These are phyloP conservation scores for Dimocarpus longan DNA, from an alignment of 345 rosid species.

Conservation along the genomic window DNA sequence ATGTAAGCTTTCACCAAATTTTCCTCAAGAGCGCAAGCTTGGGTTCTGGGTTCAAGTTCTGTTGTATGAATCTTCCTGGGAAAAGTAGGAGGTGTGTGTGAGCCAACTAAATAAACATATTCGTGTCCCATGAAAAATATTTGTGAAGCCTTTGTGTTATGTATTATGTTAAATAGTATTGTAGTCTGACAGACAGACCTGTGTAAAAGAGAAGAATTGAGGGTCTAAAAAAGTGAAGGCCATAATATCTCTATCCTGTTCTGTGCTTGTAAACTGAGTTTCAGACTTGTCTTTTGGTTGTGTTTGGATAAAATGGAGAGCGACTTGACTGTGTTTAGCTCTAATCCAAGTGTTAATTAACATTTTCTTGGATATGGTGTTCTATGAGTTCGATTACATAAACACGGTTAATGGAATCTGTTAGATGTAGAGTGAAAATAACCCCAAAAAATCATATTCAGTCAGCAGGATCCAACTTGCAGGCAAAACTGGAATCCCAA, in stretches of 20 bases:
- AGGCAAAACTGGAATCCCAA: too few relatives aligned
- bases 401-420: background rate
- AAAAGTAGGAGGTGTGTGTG: slow-evolving; percentile 29
- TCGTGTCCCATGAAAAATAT: slow-evolving; percentile 22
- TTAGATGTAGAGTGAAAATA: too few relatives aligned
- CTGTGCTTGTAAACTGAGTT: slow-evolving; percentile 17
- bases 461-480: too few relatives aligned
- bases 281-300: slow-evolving; percentile 8
- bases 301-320: background rate
- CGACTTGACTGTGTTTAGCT: background rate
- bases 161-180: slow-evolving; percentile 15
- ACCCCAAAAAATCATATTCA: too few relatives aligned
- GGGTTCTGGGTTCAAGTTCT: slow-evolving; percentile 26
- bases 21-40: slow-evolving; percentile 55
- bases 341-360: background rate
- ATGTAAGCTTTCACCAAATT: slow-evolving; percentile 32
- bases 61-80: slow-evolving; percentile 32
- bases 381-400: background rate
- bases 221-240: slow-evolving; percentile 27
- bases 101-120: slow-evolving; percentile 39
- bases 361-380: background rate
- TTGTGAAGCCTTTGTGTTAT: slow-evolving; percentile 11
- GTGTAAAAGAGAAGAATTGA: slow-evolving; percentile 32
- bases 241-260: slow-evolving; percentile 10
- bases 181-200: slow-evolving; percentile 22